Evolutionary conservation across 2,329 filamentous ascomycete genomes (phyloP).

Genomic region (Botrytis porri): DNA sequence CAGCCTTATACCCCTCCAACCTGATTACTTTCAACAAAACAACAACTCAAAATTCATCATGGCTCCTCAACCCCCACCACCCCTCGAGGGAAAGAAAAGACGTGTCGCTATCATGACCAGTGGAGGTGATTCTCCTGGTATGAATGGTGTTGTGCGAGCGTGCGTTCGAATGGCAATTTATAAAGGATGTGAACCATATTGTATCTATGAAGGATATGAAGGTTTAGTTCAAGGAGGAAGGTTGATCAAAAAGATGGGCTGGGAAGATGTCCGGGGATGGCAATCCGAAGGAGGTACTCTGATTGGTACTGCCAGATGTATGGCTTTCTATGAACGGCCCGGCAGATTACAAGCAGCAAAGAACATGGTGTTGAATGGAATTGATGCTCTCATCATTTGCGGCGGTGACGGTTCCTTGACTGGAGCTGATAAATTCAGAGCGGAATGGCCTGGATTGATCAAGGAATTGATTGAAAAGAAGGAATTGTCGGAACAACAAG

Average conservation of each 20-base stretch:
- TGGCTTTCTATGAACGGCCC: conserved; percentile 83
- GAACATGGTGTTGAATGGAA: conserved; percentile 90
- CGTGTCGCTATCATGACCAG: conserved; percentile 69
- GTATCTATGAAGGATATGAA: conserved; percentile 92
- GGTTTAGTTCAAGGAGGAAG: conserved; percentile 86
- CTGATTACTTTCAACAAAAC: conserved; percentile 8
- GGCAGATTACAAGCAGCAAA: conserved; percentile 84
- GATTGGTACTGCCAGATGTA: conserved; percentile 92
- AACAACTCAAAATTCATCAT: conserved; percentile 23
- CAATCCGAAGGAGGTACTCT: conserved; percentile 91
- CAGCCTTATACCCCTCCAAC: not conserved
- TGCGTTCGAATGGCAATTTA: conserved; percentile 89
- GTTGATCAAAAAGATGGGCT: conserved; percentile 82
- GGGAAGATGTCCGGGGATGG: conserved; percentile 94
- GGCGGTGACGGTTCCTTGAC: conserved; percentile 96
- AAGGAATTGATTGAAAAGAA: conserved; percentile 76
- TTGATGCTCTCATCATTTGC: conserved; percentile 94
- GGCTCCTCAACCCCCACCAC: conserved; percentile 30
- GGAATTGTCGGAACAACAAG: conserved; percentile 67
- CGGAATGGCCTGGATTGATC: conserved; percentile 86
- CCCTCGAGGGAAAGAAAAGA: conserved; percentile 35
- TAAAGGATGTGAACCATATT: conserved; percentile 74
- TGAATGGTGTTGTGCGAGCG: conserved; percentile 70
- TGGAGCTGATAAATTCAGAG: conserved; percentile 87
- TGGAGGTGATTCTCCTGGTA: conserved; percentile 71